These are phyloP conservation scores for Candida succiphila DNA, from an alignment of 805 yeast species.

Conservation along the genomic window DNA sequence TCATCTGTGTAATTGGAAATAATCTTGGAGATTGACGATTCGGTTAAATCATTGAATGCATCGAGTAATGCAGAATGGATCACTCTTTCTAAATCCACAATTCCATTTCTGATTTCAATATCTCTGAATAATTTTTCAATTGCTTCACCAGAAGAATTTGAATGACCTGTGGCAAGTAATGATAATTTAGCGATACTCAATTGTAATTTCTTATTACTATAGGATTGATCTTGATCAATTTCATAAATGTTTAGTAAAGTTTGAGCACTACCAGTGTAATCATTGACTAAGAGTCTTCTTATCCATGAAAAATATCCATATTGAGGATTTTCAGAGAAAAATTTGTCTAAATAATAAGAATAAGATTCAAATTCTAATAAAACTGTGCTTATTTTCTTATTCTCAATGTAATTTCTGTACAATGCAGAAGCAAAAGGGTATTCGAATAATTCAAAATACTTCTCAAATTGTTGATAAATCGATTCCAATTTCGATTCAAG, in stretches of 20 bases:
- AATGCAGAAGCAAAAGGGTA: conserved; percentile 59
- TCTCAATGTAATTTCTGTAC: conserved; percentile 45
- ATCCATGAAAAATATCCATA: conserved; percentile 66
- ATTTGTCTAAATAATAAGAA: conserved; percentile 36
- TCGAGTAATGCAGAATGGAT: conserved; percentile 1
- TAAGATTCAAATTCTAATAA: conserved; percentile 49
- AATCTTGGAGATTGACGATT: not conserved
- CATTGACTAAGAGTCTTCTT: conserved; percentile 40
- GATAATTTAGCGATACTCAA: conserved; percentile 67
- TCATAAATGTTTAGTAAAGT: conserved; percentile 34
- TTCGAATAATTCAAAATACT: conserved; percentile 52
- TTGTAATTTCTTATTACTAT: conserved; percentile 41
- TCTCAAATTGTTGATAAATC: conserved; percentile 23
- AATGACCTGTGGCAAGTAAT: conserved; percentile 31
- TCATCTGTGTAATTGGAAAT: not conserved
- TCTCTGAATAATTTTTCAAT: conserved; percentile 23
- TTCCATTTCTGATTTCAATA: conserved; percentile 32
- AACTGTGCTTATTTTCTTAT: conserved; percentile 41
- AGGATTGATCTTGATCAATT: conserved; percentile 27
- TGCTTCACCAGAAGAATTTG: conserved; percentile 8
- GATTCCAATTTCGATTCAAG: conserved; percentile 33
- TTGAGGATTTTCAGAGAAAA: conserved; percentile 33
- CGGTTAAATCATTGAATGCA: not conserved
- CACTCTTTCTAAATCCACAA: conserved; percentile 11
- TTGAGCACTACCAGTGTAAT: conserved; percentile 40